phyloP scores from a whole-genome alignment of 768 basidiomycete species.

The Clavulina sp. region DNA sequence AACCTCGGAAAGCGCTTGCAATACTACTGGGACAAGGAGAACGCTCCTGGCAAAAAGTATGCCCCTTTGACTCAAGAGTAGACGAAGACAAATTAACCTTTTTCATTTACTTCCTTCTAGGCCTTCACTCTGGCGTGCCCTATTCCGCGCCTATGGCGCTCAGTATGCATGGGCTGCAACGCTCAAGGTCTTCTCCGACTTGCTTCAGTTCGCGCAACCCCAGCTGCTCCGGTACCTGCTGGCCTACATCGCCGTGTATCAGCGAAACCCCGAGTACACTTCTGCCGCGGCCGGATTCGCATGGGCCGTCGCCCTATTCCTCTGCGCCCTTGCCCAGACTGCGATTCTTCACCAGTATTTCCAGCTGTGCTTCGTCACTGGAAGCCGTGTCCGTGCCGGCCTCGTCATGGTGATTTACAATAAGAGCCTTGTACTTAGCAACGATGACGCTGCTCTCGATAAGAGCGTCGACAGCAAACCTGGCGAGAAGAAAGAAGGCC shows the following conservation, averaged over 20 bases:
- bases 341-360: conserved; percentile 79
- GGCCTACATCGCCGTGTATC: conserved; percentile 66
- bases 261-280: conserved; percentile 17
- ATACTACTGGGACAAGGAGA: conserved; percentile 46
- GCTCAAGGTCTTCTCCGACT: conserved; percentile 68
- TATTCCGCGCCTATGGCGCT: conserved; percentile 61
- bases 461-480: no score
- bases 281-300: conserved; percentile 40
- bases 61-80: neutral
- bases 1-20: conserved; percentile 47
- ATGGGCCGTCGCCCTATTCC: conserved; percentile 66
- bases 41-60: neutral
- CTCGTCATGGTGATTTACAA: conserved; percentile 72
- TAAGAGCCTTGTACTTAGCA: conserved; percentile 73
- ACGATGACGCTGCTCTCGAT: conserved; percentile 63
- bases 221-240: conserved; percentile 67
- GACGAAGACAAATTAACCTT: no score
- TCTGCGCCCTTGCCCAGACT: conserved; percentile 61
- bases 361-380: conserved; percentile 63
- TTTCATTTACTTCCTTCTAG: no score
- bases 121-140: conserved; percentile 49
- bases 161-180: conserved; percentile 45
- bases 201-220: conserved; percentile 70
- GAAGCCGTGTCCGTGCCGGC: conserved; percentile 88
- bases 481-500: no score